These are phyloP conservation scores for Lagenidium giganteum DNA, from an alignment of 352 stramenopile species.

Conservation along the genomic window DNA sequence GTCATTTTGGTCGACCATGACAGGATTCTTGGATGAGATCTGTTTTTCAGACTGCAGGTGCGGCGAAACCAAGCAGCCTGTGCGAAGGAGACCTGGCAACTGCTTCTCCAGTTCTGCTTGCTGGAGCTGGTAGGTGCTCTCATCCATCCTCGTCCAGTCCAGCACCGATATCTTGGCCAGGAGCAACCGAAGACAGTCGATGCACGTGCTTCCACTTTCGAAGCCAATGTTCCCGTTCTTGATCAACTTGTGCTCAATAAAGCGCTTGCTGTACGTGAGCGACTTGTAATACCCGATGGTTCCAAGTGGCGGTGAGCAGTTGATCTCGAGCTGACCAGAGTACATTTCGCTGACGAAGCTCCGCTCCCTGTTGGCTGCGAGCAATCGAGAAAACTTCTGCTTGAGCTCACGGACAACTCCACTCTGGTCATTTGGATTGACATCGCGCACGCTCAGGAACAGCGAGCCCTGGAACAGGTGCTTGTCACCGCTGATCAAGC, in stretches of 20 bases:
- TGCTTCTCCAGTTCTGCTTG: conserved; percentile 34
- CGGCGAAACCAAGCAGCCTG: conserved; percentile 24
- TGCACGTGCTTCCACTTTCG: conserved; percentile 27
- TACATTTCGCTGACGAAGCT: conserved; percentile 61
- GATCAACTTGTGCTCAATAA: conserved; percentile 23
- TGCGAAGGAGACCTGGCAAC: conserved; percentile 31
- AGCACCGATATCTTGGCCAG: conserved; percentile 58
- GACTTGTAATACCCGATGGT: conserved; percentile 51
- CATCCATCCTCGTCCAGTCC: conserved; percentile 53
- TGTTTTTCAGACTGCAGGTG: conserved; percentile 8
- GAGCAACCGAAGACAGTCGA: conserved; percentile 51
- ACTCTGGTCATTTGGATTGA: conserved; percentile 45
- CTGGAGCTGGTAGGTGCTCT: conserved; percentile 33
- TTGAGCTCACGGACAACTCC: conserved; percentile 41
- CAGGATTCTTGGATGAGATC: too few relatives aligned
- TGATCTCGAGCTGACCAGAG: conserved; percentile 37
- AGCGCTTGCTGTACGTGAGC: conserved; percentile 20
- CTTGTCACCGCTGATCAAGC: conserved; percentile 40
- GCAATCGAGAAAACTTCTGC: conserved; percentile 31
- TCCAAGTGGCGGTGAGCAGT: conserved; percentile 48
- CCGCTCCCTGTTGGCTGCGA: conserved; percentile 33
- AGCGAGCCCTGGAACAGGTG: conserved; percentile 40
- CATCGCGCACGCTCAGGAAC: conserved; percentile 60
- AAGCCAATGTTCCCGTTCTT: conserved; percentile 17
- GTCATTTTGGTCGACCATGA: too few relatives aligned